These are phyloP conservation scores for Basipetospora chlamydospora DNA, from an alignment of 2,329 filamentous ascomycete genomes.

Conservation along the genomic window DNA sequence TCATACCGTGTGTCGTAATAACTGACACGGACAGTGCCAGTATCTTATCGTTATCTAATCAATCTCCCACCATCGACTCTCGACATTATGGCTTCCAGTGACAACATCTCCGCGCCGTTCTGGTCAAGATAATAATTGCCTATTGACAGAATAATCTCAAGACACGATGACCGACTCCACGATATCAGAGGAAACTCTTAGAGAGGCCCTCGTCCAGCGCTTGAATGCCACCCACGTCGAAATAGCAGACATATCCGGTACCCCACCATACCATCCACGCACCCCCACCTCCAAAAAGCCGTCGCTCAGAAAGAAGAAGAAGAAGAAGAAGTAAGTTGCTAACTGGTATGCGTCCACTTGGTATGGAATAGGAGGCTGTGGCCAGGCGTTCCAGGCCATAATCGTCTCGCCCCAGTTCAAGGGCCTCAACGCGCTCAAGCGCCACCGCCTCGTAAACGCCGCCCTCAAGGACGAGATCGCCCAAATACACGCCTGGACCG, in stretches of 20 bases:
- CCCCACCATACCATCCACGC: constrained; percentile 4
- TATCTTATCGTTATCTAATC: constrained; percentile 9
- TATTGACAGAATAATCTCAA: neutral
- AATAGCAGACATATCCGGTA: constrained; percentile 87
- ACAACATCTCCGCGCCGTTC: too few species aligned
- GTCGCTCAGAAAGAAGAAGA: too few species aligned
- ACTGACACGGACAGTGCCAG: too few species aligned
- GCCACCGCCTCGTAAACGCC: constrained; percentile 74
- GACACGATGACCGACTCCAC: constrained; percentile 12
- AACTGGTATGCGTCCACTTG: too few species aligned
- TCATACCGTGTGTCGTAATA: neutral
- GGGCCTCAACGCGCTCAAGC: constrained; percentile 62
- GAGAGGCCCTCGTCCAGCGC: constrained; percentile 51
- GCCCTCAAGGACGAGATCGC: constrained; percentile 78
- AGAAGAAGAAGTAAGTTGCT: neutral
- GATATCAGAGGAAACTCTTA: constrained; percentile 61
- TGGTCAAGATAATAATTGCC: neutral
- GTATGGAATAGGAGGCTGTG: constrained; percentile 46
- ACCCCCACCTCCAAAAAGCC: too few species aligned
- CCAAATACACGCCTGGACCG: constrained; percentile 86
- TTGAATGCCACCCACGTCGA: constrained; percentile 68
- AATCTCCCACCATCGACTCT: constrained; percentile 4
- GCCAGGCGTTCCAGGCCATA: constrained; percentile 44
- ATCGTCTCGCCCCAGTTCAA: constrained; percentile 53
- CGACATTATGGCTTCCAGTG: too few species aligned